phyloP scores from a whole-genome alignment of 2,329 filamentous ascomycete species.

The Venturia carpophila region DNA sequence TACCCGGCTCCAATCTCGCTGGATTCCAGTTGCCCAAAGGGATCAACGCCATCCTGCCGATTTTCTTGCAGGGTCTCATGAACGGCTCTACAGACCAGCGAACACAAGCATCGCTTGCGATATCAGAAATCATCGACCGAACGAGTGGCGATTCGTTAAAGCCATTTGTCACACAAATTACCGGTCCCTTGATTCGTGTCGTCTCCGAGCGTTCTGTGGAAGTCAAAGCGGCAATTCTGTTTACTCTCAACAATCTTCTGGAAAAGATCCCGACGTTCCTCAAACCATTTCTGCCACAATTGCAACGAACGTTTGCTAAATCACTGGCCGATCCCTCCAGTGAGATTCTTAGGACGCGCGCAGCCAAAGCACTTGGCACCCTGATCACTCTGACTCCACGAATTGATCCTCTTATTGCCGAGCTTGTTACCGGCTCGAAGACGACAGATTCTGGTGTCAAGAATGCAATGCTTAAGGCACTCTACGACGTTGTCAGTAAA shows the following conservation, averaged over 20 bases:
- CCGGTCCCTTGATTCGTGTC: conserved; percentile 92
- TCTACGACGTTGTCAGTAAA: conserved; percentile 95
- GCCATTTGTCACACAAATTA: conserved; percentile 95
- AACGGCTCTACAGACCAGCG: conserved; percentile 90
- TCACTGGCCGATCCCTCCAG: conserved; percentile 89
- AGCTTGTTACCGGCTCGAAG: conserved; percentile 92
- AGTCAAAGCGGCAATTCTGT: conserved; percentile 87
- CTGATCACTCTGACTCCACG: conserved; percentile 92
- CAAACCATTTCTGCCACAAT: conserved; percentile 92
- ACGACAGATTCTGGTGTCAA: conserved; percentile 68
- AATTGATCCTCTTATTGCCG: conserved; percentile 86
- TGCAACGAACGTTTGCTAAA: conserved; percentile 95
- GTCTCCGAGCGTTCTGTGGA: conserved; percentile 94
- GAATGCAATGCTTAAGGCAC: conserved; percentile 91
- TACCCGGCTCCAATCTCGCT: conserved; percentile 72
- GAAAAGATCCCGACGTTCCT: conserved; percentile 94
- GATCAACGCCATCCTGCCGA: conserved; percentile 90
- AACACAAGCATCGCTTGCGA: conserved; percentile 82
- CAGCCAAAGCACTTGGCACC: conserved; percentile 88
- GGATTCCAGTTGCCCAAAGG: conserved; percentile 92
- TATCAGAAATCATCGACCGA: conserved; percentile 91
- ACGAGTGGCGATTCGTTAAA: conserved; percentile 82
- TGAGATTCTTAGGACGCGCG: conserved; percentile 75
- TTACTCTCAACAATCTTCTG: conserved; percentile 88
- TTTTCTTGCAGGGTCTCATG: conserved; percentile 96